These are phyloP conservation scores for Boletus holoroseus DNA, from an alignment of 1,284 basidiomycete species.

Conservation along the genomic window DNA sequence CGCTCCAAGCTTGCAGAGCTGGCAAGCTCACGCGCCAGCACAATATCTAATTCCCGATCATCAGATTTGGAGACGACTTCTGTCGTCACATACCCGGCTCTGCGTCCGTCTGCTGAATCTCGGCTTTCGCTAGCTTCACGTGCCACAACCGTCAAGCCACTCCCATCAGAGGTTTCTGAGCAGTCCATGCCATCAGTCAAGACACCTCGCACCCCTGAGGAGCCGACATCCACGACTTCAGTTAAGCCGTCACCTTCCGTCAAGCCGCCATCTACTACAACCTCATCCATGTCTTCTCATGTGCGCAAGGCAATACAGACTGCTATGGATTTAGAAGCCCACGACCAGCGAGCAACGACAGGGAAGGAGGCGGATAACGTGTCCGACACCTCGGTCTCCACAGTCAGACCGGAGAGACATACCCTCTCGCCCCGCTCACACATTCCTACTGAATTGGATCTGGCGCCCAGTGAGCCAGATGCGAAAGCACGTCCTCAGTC, in stretches of 20 bases:
- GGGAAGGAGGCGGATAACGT: slow-evolving; percentile 11
- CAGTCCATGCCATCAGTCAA: slow-evolving; percentile 9
- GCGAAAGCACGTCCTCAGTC: slow-evolving; percentile 45
- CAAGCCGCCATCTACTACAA: slow-evolving; percentile 29
- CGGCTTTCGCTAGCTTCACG: slow-evolving; percentile 37
- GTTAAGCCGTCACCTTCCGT: slow-evolving; percentile 22
- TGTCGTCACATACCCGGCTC: slow-evolving; percentile 58
- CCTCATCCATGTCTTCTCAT: slow-evolving; percentile 50
- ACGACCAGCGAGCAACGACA: slow-evolving; percentile 17
- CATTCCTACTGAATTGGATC: slow-evolving; percentile 9
- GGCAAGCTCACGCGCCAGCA: slow-evolving; percentile 53
- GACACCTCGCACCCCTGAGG: slow-evolving; percentile 16
- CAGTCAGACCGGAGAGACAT: slow-evolving; percentile 16
- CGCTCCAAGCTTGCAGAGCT: slow-evolving; percentile 60
- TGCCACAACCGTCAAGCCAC: slow-evolving; percentile 15
- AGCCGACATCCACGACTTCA: slow-evolving; percentile 14
- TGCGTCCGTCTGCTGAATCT: slow-evolving; percentile 59
- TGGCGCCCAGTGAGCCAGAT: slow-evolving; percentile 15
- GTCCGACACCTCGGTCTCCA: slow-evolving; percentile 26
- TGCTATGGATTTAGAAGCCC: slow-evolving; percentile 44
- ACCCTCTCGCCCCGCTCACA: slow-evolving; percentile 1
- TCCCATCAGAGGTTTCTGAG: slow-evolving; percentile 20
- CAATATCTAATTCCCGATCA: slow-evolving; percentile 40
- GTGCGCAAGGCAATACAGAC: slow-evolving; percentile 58
- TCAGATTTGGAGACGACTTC: slow-evolving; percentile 45